Percentiles rank a stretch among this genome's conserved stretches.
Conservation (phyloP, 1,284 basidiomycete genomes). For the Pseudozyma hubeiensis region DNA sequence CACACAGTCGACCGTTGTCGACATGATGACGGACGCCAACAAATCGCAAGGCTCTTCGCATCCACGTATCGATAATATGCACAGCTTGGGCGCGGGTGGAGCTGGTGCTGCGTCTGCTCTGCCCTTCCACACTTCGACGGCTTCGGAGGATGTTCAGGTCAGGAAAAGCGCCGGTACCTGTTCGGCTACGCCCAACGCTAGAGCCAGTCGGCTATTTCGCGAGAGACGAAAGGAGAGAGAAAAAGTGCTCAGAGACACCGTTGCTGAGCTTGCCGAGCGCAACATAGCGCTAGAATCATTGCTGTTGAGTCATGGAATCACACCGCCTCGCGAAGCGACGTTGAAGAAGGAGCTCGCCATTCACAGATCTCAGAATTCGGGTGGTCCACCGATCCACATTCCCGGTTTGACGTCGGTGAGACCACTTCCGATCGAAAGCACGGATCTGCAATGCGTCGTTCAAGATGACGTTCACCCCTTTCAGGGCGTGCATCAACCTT, state of each 20-base stretch:
- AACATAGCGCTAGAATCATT: constrained; percentile 24
- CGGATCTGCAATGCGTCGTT: background rate
- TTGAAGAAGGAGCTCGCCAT: constrained; percentile 24
- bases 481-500: background rate
- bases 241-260: constrained; percentile 29
- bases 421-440: background rate
- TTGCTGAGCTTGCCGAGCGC: constrained; percentile 25
- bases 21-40: too few species aligned
- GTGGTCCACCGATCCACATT: constrained; percentile 38
- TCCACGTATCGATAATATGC: background rate
- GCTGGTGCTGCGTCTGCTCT: too few species aligned
- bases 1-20: too few species aligned
- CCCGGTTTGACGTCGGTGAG: constrained; percentile 20
- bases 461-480: background rate
- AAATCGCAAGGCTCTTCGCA: too few species aligned
- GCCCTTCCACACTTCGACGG: too few species aligned
- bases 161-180: background rate
- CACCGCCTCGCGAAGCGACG: constrained; percentile 11
- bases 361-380: constrained; percentile 17
- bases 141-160: background rate
- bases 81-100: background rate
- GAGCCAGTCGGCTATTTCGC: constrained; percentile 34
- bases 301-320: constrained; percentile 23
- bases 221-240: constrained; percentile 39
- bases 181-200: constrained; percentile 20